Conservation (phyloP, 75 land plant species). For the Pinus tabuliformis region DNA sequence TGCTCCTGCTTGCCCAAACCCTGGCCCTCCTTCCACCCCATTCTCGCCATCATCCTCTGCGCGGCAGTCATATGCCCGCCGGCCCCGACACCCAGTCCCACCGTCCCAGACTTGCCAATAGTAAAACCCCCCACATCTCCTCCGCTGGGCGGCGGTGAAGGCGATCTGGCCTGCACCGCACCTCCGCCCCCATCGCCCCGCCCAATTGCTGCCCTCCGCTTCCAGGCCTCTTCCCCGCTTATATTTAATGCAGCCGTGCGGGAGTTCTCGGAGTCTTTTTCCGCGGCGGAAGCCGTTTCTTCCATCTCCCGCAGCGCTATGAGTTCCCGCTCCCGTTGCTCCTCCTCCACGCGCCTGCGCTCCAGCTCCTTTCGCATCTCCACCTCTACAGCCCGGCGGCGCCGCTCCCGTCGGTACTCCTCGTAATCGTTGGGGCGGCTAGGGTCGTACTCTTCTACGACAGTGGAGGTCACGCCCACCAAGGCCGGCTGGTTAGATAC, state of each 20-base stretch:
- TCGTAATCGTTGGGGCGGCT: conserved; percentile 95
- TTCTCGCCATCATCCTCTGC: conserved; percentile 98
- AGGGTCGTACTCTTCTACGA: conserved; percentile 93
- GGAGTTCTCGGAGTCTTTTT: conserved; percentile 38
- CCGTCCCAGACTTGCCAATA: conserved; percentile 74
- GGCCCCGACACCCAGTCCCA: conserved; percentile 76
- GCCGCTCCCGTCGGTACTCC: conserved; percentile 77
- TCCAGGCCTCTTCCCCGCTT: conserved; percentile 96
- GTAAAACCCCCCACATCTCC: conserved; percentile 55
- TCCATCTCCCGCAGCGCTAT: conserved; percentile 25
- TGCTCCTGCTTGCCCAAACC: conserved; percentile 98
- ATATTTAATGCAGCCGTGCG: conserved; percentile 48
- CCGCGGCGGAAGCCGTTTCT: conserved; percentile 3
- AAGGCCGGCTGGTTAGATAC: conserved; percentile 55
- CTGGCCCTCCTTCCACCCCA: conserved; percentile 99
- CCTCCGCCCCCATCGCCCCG: conserved; percentile 33
- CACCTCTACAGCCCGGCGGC: conserved; percentile 69
- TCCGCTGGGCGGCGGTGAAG: conserved; percentile 53
- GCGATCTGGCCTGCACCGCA: conserved; percentile 41
- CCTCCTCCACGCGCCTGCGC: conserved; percentile 69
- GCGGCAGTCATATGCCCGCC: conserved; percentile 98
- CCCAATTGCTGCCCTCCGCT: conserved; percentile 74
- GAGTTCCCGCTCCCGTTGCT: conserved; percentile 61
- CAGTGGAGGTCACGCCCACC: conserved; percentile 55
- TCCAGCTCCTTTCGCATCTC: conserved; percentile 81